Evolutionary conservation across 2,329 filamentous ascomycete genomes (phyloP).

Genomic region (Camptophora hylomeconis): DNA sequence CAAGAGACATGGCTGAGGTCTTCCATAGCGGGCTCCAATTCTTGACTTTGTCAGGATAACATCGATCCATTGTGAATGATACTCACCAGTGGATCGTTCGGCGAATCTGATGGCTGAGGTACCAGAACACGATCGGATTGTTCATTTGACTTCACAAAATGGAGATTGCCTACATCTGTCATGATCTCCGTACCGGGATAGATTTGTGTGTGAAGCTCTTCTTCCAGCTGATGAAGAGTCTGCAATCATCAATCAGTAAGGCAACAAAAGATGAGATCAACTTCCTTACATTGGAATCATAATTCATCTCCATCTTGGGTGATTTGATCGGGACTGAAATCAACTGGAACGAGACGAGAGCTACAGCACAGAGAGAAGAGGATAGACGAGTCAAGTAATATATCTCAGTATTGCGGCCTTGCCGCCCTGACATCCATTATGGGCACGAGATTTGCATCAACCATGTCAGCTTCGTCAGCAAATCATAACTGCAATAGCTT

Average conservation of each 20-base stretch:
- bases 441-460: too few species aligned
- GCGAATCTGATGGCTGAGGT: slow-evolving; percentile 36
- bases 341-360: too few species aligned
- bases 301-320: slow-evolving; percentile 37
- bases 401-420: too few species aligned
- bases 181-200: slow-evolving; percentile 48
- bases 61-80: not conserved
- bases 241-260: slow-evolving; percentile 6
- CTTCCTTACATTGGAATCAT: slow-evolving; percentile 27
- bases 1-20: slow-evolving; percentile 32
- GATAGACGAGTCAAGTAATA: too few species aligned
- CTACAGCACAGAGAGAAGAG: too few species aligned
- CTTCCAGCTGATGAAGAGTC: slow-evolving; percentile 11
- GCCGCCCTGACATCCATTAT: too few species aligned
- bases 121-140: slow-evolving; percentile 28
- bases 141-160: slow-evolving; percentile 46
- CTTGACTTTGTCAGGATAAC: slow-evolving; percentile 11
- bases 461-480: too few species aligned
- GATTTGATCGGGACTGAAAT: slow-evolving; percentile 2
- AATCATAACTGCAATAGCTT: too few species aligned
- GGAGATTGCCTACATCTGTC: slow-evolving; percentile 47
- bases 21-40: slow-evolving; percentile 40
- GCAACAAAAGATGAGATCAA: not conserved
- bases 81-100: slow-evolving; percentile 31
- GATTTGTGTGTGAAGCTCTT: slow-evolving; percentile 37